Evolutionary conservation across 1,284 basidiomycete species (phyloP).

Genomic region (Trichosporon ovoides): DNA sequence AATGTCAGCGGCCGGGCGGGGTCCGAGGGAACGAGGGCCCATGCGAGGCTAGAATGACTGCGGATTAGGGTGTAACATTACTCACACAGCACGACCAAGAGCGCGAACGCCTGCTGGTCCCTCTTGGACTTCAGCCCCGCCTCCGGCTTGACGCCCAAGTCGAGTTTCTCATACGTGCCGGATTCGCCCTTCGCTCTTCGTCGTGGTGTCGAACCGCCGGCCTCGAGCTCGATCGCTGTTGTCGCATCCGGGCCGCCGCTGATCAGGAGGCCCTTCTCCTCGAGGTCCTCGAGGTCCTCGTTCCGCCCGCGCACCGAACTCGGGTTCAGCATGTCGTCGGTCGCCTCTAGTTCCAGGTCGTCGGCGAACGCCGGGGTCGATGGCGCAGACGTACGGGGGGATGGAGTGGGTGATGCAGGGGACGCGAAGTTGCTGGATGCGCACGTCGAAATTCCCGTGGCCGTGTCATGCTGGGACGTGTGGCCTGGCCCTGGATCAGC

Average conservation of each 20-base stretch:
- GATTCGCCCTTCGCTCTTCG: background rate
- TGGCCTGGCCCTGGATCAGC: background rate
- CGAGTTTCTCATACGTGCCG: constrained; percentile 24
- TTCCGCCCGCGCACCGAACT: constrained; percentile 28
- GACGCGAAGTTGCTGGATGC: background rate
- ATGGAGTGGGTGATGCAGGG: background rate
- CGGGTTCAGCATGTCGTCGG: constrained; percentile 14
- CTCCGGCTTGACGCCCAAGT: constrained; percentile 23
- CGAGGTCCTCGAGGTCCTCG: constrained; percentile 37
- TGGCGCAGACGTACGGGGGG: background rate
- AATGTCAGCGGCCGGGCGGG: constrained; percentile 47
- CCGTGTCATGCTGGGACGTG: background rate
- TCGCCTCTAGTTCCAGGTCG: background rate
- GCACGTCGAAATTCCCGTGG: background rate
- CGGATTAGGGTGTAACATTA: constrained; percentile 10
- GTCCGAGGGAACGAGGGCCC: constrained; percentile 3
- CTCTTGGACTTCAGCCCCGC: constrained; percentile 34
- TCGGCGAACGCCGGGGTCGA: background rate
- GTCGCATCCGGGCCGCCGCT: background rate
- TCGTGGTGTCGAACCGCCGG: background rate
- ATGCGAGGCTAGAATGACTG: background rate
- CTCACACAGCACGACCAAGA: constrained; percentile 86
- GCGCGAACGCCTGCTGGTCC: constrained; percentile 77
- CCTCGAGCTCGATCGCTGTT: background rate
- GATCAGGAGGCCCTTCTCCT: constrained; percentile 41